phyloP scores from a whole-genome alignment of 148 eudicot genomes.

The Rhododendron kiyosumense region DNA sequence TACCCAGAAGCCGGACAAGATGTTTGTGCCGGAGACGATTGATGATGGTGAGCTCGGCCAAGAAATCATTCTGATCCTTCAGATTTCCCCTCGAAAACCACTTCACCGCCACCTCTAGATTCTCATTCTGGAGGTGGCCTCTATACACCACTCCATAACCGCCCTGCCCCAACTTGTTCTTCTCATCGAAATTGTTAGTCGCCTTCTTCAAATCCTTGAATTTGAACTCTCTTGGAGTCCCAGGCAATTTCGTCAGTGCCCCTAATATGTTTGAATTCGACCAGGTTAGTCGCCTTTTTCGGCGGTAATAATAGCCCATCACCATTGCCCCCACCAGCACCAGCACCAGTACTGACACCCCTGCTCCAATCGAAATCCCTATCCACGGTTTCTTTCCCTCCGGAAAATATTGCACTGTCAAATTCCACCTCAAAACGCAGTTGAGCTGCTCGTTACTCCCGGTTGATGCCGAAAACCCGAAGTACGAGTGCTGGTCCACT shows the following conservation, averaged over 20 bases:
- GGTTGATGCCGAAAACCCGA: constrained; percentile 83
- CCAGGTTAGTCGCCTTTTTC: constrained; percentile 9
- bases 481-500: constrained; percentile 50
- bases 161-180: constrained; percentile 74
- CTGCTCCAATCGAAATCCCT: constrained; percentile 14
- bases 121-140: constrained; percentile 45
- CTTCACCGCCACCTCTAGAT: constrained; percentile 69
- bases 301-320: constrained; percentile 13
- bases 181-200: constrained; percentile 60
- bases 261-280: constrained; percentile 47
- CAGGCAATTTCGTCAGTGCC: constrained; percentile 65
- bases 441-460: constrained; percentile 50
- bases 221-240: constrained; percentile 62
- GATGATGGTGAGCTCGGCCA: constrained; percentile 5
- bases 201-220: constrained; percentile 70
- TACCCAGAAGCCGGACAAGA: not conserved
- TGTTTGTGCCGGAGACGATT: not conserved
- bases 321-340: constrained; percentile 15
- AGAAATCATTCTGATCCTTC: not conserved
- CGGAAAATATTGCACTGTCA: constrained; percentile 43
- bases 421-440: constrained; percentile 75
- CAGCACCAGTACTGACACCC: constrained; percentile 19
- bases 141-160: constrained; percentile 77
- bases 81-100: constrained; percentile 55
- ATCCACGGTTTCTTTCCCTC: not conserved